Evolutionary conservation across 225 moss, liverwort and hornwort genomes (phyloP), one percentile per base, ranked within the genome.

Genomic region (Bryum argenteum): DNA sequence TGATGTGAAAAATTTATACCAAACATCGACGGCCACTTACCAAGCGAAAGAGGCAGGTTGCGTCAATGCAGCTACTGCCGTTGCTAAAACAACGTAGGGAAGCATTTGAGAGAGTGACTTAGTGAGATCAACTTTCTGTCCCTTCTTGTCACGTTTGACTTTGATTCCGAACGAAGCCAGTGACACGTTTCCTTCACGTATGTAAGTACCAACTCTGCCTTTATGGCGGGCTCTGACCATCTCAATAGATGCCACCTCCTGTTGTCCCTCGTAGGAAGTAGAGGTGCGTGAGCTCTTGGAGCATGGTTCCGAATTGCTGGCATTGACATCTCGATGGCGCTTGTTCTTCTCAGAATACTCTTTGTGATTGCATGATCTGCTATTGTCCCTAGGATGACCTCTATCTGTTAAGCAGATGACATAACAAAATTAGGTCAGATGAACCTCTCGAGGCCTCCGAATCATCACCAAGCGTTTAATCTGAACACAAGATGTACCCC

Each of bases 81-180:
- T 98, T 21, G 91, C 89, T 55, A 89, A 79, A 37, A 98, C 98
- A 39, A 98, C 84, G 48, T 88, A 94, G 2, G 98, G 98, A 41
- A 98, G 92, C 89, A 98, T 78, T 75, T 90, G 92, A 8, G 98
- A 94, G 9, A 98, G 54, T 17, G 98, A 82, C 77, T 88, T 92
- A 20, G 91, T 87, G 13, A 94, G 58, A 71, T 98, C 92, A 50
- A 92, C 80, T 76, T 85, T 88, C 80, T 84, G 65, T 62, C 88
- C 94, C 53, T 81, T 83, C 79, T 87, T 89, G 72, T 88, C 81
- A 78, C 81, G 88, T 61, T 92, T 89, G 42, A 76, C 61, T 71
- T 94, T 98, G 57, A 91, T 91, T 33, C 91, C 92, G 54, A 98
- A 98, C 8, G 92, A 92, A 41, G 94, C 91, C 77, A 92, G 55